phyloP scores from a whole-genome alignment of 2,329 filamentous ascomycete species.

The Magnaporthiopsis rhizophila region DNA sequence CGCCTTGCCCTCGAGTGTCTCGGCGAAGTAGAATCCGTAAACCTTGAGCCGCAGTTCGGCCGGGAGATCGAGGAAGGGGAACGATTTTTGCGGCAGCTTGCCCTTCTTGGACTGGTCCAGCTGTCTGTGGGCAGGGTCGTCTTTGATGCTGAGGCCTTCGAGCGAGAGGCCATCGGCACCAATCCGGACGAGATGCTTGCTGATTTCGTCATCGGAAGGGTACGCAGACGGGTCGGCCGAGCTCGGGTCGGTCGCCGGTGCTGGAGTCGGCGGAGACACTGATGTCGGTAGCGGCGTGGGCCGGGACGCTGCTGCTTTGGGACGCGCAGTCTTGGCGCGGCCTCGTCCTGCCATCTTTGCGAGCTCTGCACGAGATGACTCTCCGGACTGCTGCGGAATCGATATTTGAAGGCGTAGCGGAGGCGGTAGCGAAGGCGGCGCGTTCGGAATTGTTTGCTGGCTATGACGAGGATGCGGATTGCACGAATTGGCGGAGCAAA shows the following conservation, averaged over 20 bases:
- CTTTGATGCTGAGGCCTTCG: conserved; percentile 33
- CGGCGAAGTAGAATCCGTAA: conserved; percentile 55
- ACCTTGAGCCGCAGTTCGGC: conserved; percentile 62
- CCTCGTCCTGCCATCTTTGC: conserved; percentile 3
- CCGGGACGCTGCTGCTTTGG: conserved; percentile 1
- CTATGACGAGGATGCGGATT: too few species aligned
- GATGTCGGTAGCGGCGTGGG: background rate
- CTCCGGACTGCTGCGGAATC: too few species aligned
- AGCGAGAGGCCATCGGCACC: conserved; percentile 32
- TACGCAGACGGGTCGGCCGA: conserved; percentile 29
- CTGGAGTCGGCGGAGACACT: background rate
- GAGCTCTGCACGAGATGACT: too few species aligned
- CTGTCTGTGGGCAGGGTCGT: conserved; percentile 12
- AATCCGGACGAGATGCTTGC: conserved; percentile 12
- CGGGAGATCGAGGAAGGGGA: conserved; percentile 60
- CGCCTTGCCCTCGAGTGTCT: conserved; percentile 32
- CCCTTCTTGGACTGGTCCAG: conserved; percentile 11
- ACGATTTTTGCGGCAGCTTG: conserved; percentile 31
- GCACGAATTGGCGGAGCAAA: too few species aligned
- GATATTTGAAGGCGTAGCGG: too few species aligned
- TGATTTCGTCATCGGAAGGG: conserved; percentile 26
- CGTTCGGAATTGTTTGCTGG: too few species aligned
- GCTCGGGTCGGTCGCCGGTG: conserved; percentile 20
- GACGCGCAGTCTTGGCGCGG: conserved; percentile 1
- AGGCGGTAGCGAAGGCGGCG: too few species aligned